Base-by-base conservation (phyloP, 768 basidiomycete species). In the Chalciporus piperatus region DNA sequence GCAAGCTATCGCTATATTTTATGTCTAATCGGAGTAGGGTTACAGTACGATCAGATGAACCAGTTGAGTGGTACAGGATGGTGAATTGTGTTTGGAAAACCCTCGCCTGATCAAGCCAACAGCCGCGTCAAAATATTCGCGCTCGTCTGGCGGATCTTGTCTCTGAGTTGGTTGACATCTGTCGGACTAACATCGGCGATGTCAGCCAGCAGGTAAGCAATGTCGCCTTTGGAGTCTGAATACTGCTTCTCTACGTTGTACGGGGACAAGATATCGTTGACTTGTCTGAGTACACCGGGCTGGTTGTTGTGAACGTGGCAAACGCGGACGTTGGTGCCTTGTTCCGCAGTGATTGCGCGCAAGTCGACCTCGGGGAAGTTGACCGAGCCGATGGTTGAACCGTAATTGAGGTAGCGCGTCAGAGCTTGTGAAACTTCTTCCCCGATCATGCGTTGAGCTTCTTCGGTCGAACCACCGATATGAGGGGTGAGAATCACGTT, bases 171-270 rank as follows among this genome's bases (percentile, higher is more conserved):
- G 62, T 82, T 84, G 58, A 96, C 76, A 64, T 97, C 91, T 48
- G 76, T 74, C 53, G 82, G 80, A 65, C 89, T 90, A 59, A 98
- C 94, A 57, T 92, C 82, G 19, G 90, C 85, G 58, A 99, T 98
- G 69, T 99, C 97, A 12, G 95, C 95, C 84, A 99, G 88, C 56
- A 99, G 80, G 71, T 98, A 98, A 22, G 95, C 93, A 45, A 92
- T 72, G 47, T 92, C 91, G 54, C 89, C 89, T 74, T 92, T 92
- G 41, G 92, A 93, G 66, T 99, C 97, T n/a, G 96, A 94, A 72
- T 87, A 98, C 73, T 98, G 97, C 76, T 98, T 98, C 74, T 96
- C 94, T 67, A 99, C 95, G 71, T 99, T 98, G 80, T 95, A 93
- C 35, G 92, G 87, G 44, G 89, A 89, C 38, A 99, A 75, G 27